Evolutionary conservation across 1,284 basidiomycete genomes (phyloP).

Genomic region (Cystobasidium pallidum): DNA sequence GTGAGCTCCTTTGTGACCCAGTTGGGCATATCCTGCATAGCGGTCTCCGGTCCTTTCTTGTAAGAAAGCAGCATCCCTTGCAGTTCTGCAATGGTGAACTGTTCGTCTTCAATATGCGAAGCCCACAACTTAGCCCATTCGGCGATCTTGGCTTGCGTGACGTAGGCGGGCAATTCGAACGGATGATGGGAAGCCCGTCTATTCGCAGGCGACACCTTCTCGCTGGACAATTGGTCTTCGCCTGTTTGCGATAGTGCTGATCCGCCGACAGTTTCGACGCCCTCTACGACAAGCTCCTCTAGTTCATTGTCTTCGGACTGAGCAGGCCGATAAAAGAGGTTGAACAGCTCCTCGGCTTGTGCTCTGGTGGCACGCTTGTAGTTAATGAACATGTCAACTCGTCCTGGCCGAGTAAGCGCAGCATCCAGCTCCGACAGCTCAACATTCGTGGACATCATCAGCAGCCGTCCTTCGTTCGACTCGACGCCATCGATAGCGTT

Average conservation of each 20-base stretch:
- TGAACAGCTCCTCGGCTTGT: slow-evolving; percentile 68
- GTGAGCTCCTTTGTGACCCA: slow-evolving; percentile 64
- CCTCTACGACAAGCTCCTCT: slow-evolving; percentile 13
- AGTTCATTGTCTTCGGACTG: slow-evolving; percentile 36
- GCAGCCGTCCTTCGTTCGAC: slow-evolving; percentile 69
- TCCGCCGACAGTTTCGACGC: background rate
- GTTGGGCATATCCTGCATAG: slow-evolving; percentile 64
- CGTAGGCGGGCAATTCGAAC: slow-evolving; percentile 11
- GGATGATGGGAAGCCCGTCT: slow-evolving; percentile 12
- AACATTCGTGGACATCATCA: slow-evolving; percentile 36
- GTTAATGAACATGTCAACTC: slow-evolving; percentile 76
- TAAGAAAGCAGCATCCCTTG: slow-evolving; percentile 75
- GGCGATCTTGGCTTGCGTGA: slow-evolving; percentile 24
- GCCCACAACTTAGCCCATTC: slow-evolving; percentile 65
- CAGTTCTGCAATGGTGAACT: slow-evolving; percentile 71
- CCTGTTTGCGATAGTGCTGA: background rate
- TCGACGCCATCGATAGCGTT: slow-evolving; percentile 75
- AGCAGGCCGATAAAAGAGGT: slow-evolving; percentile 66
- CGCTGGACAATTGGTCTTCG: background rate
- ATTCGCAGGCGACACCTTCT: background rate
- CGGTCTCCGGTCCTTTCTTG: slow-evolving; percentile 66
- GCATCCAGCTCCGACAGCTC: slow-evolving; percentile 28
- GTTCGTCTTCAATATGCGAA: slow-evolving; percentile 65
- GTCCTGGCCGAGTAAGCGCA: slow-evolving; percentile 58
- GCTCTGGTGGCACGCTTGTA: slow-evolving; percentile 69